phyloP scores from a whole-genome alignment of 2,329 filamentous ascomycete species.

The Colletotrichum sidae region DNA sequence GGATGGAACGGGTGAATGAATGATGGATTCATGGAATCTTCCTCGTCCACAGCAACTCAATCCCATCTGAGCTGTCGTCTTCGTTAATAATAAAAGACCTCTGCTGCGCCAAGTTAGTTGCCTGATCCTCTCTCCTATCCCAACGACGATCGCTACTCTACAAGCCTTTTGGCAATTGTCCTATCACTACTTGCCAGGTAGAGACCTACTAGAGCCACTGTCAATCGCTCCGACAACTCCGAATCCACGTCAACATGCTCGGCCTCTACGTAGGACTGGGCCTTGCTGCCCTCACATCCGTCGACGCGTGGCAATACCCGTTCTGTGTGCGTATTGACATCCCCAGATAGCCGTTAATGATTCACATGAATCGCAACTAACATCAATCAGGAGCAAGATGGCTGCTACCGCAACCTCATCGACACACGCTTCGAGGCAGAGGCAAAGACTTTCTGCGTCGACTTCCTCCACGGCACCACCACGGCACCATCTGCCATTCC shows the following conservation, averaged over 20 bases:
- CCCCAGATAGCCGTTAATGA: background rate
- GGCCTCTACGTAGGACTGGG: slow-evolving; percentile 43
- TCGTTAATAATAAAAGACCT: slow-evolving; percentile 17
- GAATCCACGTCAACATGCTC: slow-evolving; percentile 47
- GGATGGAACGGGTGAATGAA: slow-evolving; percentile 40
- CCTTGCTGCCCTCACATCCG: slow-evolving; percentile 46
- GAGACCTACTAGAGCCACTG: slow-evolving; percentile 12
- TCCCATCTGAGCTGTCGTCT: background rate
- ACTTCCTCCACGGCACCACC: slow-evolving; percentile 45
- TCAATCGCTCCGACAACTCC: slow-evolving; percentile 45
- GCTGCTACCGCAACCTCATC: slow-evolving; percentile 51
- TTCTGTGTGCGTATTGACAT: slow-evolving; percentile 40
- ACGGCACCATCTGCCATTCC: slow-evolving; percentile 45
- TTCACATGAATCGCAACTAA: background rate
- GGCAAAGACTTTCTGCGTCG: slow-evolving; percentile 47
- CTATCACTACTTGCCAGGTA: slow-evolving; percentile 49
- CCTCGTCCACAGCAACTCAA: slow-evolving; percentile 1
- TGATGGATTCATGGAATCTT: slow-evolving; percentile 26
- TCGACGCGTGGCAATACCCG: slow-evolving; percentile 44
- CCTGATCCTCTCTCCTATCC: background rate
- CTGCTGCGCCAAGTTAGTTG: background rate
- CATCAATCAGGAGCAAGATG: slow-evolving; percentile 41
- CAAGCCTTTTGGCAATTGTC: slow-evolving; percentile 3
- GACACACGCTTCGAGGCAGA: slow-evolving; percentile 46
- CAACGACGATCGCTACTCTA: slow-evolving; percentile 9